Evolutionary conservation across 2,329 filamentous ascomycete genomes (phyloP), one percentile per base, ranked within the genome.

Genomic region (Colletotrichum incanum): DNA sequence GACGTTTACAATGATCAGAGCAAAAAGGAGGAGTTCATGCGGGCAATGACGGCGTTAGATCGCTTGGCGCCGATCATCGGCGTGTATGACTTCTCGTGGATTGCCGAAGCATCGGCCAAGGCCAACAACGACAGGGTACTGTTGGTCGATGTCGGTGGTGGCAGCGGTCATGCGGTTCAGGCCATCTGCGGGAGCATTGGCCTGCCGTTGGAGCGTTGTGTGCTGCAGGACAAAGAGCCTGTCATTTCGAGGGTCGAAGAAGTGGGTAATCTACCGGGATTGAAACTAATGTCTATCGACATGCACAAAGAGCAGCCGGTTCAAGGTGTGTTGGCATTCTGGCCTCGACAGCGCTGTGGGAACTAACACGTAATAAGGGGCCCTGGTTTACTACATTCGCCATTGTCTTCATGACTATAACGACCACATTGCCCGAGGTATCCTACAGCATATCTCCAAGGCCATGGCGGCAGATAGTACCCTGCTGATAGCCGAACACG

Each of bases 351-450:
- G 28, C 14, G 28, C 55, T 69, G 7, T 58, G 23, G 23, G 26
- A 20, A 39, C 47, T 65, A 16, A 54, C 34, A 56, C 31, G 49
- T 14, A 34, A 12, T 1, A 23, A 82, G 81, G 79, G 2, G 81
- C 82, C 8, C 67, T 79, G n/a, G 72, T 81, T 14, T 83, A 83
- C 74, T 80, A 77, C 74, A 79, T 80, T 66, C 77, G 77, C 61
- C 78, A 79, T 16, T 80, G 79, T 56, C 77, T 84, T 2, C 82
- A 84, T 65, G 79, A 83, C 66, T 84, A 81, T 71, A 71, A 77
- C 34, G 80, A 82, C 60, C 75, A 77, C 1, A 77, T 77, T 12
- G 77, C 75, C 34, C 75, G 78, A 1, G 56, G 74, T 23, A 82
- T 83, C 1, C 75, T 84, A 12, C 62, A 74, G 54, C 76, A 76